A percentile compares a stretch with the other conserved stretches of the same genome.
These are phyloP conservation scores for Lipomyces lipofer DNA, from an alignment of 805 yeast species.

Conservation along the genomic window DNA sequence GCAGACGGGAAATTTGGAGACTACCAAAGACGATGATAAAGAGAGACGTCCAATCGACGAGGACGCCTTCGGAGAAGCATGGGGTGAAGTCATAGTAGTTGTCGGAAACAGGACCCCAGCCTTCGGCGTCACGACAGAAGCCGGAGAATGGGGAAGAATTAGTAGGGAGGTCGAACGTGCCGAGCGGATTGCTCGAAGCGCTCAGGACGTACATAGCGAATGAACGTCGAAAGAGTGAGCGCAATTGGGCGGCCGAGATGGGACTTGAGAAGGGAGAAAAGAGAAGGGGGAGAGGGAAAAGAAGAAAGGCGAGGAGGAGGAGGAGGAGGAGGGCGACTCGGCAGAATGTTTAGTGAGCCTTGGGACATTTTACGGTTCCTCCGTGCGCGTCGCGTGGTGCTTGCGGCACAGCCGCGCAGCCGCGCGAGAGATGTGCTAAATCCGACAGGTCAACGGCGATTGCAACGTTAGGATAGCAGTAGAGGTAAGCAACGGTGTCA, in stretches of 20 bases:
- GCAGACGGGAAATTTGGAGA: constrained; percentile 34
- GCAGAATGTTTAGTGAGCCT: too few species aligned
- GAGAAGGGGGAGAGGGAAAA: not conserved
- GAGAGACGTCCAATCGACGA: constrained; percentile 37
- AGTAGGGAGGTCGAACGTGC: constrained; percentile 17
- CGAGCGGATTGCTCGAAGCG: constrained; percentile 15
- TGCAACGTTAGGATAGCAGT: too few species aligned
- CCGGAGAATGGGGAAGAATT: constrained; percentile 11
- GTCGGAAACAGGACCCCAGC: constrained; percentile 42
- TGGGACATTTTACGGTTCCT: too few species aligned
- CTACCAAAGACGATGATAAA: constrained; percentile 36
- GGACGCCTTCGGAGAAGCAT: constrained; percentile 44
- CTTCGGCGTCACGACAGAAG: constrained; percentile 34
- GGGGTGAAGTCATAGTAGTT: constrained; percentile 38
- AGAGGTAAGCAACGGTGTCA: too few species aligned
- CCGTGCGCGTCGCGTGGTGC: too few species aligned
- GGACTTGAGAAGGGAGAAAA: not conserved
- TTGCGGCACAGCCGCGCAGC: not conserved
- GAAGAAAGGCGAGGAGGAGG: not conserved
- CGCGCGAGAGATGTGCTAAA: not conserved
- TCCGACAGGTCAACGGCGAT: not conserved
- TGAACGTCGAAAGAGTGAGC: not conserved
- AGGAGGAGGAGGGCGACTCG: not conserved
- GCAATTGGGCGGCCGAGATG: not conserved
- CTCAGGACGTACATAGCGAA: constrained; percentile 1